Percentiles rank a stretch among this genome's conserved stretches.
phyloP scores from a whole-genome alignment of 2,329 filamentous ascomycete species.

The Pseudofabraea citricarpa region DNA sequence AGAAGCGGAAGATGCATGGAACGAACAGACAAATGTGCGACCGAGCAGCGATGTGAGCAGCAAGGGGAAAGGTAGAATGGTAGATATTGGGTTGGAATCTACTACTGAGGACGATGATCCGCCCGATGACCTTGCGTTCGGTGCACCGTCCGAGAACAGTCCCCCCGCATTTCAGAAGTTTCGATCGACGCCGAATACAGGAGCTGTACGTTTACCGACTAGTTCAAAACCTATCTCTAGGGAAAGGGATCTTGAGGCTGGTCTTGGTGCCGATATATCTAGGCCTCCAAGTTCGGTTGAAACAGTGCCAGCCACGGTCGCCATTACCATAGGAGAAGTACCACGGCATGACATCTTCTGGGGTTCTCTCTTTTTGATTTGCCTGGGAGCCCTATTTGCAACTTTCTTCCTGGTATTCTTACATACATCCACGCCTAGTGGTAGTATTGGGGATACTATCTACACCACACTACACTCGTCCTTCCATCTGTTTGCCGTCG shows the following conservation, averaged over 20 bases:
- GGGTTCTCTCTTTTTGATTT: slow-evolving; percentile 83
- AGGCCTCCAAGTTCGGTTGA: slow-evolving; percentile 22
- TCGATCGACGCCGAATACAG: slow-evolving; percentile 22
- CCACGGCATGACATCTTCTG: slow-evolving; percentile 88
- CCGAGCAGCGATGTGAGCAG: slow-evolving; percentile 22
- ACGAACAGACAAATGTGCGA: slow-evolving; percentile 20
- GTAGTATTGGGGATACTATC: slow-evolving; percentile 84
- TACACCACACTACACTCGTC: slow-evolving; percentile 85
- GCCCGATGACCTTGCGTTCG: slow-evolving; percentile 54
- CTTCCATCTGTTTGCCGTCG: slow-evolving; percentile 83
- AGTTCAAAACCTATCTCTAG: slow-evolving; percentile 14
- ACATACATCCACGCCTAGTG: slow-evolving; percentile 69
- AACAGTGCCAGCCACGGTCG: slow-evolving; percentile 51
- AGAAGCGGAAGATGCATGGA: slow-evolving; percentile 26
- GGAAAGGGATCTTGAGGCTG: slow-evolving; percentile 19
- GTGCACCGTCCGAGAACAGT: slow-evolving; percentile 45
- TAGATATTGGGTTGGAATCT: slow-evolving; percentile 80
- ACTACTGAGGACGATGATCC: slow-evolving; percentile 55
- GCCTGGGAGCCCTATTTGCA: slow-evolving; percentile 76
- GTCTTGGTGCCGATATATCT: slow-evolving; percentile 11
- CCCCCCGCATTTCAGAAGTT: slow-evolving; percentile 62
- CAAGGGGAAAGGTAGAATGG: slow-evolving; percentile 64
- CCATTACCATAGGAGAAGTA: slow-evolving; percentile 59
- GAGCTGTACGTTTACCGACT: slow-evolving; percentile 24
- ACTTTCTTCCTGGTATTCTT: slow-evolving; percentile 87